These are phyloP conservation scores for Brasilioporus rufonigricans DNA, from an alignment of 768 basidiomycete species.

Conservation along the genomic window DNA sequence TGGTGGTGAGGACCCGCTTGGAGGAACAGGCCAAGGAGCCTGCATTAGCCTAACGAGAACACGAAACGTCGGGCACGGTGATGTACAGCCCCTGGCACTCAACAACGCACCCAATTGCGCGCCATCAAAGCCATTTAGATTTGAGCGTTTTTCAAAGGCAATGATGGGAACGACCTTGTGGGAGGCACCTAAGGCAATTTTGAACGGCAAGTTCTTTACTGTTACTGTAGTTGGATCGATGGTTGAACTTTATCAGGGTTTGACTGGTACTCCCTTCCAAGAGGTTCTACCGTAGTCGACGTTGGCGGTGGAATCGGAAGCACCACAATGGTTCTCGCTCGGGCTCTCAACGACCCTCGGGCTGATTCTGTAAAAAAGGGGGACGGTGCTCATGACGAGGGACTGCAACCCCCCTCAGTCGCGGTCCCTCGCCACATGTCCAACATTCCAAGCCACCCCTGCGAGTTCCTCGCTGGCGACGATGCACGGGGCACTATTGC, in stretches of 20 bases:
- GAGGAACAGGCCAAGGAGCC: slow-evolving; percentile 23
- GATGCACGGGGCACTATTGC: slow-evolving; percentile 14
- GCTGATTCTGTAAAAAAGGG: slow-evolving; percentile 1
- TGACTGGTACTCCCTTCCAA: slow-evolving; percentile 52
- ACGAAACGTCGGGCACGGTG: not conserved
- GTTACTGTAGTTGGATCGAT: not conserved
- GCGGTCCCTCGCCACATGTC: too few species aligned
- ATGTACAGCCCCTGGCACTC: not conserved
- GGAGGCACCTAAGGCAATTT: slow-evolving; percentile 62
- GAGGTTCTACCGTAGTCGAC: slow-evolving; percentile 56
- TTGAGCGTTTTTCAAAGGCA: slow-evolving; percentile 70
- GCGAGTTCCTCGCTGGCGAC: not conserved
- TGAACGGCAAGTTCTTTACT: slow-evolving; percentile 43
- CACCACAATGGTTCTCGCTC: slow-evolving; percentile 42
- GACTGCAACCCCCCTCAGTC: too few species aligned
- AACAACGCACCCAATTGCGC: not conserved
- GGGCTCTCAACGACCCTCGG: slow-evolving; percentile 29
- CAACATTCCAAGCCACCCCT: slow-evolving; percentile 1
- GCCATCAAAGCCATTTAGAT: slow-evolving; percentile 43
- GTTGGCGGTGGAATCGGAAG: slow-evolving; percentile 71
- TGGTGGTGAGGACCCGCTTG: slow-evolving; percentile 35
- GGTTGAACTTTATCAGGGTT: slow-evolving; percentile 41
- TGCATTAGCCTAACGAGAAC: not conserved
- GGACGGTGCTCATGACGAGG: not conserved
- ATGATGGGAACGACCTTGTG: slow-evolving; percentile 74